Evolutionary conservation across 1,139 yeast genomes (phyloP).

Genomic region (Pneumocystis sp.): DNA sequence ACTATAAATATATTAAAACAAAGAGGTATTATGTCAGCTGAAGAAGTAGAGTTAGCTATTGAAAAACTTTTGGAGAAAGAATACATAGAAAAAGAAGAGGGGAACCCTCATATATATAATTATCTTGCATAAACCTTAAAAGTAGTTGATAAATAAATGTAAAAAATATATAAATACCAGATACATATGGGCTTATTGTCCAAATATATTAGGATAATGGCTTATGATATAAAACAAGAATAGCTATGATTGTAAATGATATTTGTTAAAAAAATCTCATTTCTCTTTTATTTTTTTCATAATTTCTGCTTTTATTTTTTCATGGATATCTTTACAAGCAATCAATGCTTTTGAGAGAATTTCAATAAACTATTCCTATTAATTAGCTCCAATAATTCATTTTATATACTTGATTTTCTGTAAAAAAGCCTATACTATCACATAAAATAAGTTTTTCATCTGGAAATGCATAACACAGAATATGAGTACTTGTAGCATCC

Average conservation of each 20-base stretch:
- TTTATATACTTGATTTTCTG: neutral
- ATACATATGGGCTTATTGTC: neutral
- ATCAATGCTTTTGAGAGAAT: neutral
- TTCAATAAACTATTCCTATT: neutral
- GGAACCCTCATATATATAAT: neutral
- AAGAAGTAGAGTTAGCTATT: slow-evolving; percentile 23
- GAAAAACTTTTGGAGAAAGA: slow-evolving; percentile 21
- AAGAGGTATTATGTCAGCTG: slow-evolving; percentile 20
- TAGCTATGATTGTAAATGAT: neutral
- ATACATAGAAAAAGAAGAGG: slow-evolving; percentile 1
- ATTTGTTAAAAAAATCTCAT: neutral
- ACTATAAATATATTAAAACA: slow-evolving; percentile 20
- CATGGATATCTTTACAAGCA: neutral
- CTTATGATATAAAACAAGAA: neutral
- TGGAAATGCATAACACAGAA: slow-evolving; percentile 1
- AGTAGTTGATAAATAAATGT: neutral
- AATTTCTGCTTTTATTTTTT: neutral
- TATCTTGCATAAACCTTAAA: neutral
- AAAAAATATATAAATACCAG: neutral
- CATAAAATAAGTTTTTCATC: neutral
- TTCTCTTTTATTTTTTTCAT: neutral
- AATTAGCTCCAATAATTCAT: neutral
- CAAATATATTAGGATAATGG: neutral
- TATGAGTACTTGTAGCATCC: neutral
- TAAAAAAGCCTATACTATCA: neutral